Base-by-base conservation (phyloP, 1,284 basidiomycete genomes). In the Lentinula novae-zelandiae region DNA sequence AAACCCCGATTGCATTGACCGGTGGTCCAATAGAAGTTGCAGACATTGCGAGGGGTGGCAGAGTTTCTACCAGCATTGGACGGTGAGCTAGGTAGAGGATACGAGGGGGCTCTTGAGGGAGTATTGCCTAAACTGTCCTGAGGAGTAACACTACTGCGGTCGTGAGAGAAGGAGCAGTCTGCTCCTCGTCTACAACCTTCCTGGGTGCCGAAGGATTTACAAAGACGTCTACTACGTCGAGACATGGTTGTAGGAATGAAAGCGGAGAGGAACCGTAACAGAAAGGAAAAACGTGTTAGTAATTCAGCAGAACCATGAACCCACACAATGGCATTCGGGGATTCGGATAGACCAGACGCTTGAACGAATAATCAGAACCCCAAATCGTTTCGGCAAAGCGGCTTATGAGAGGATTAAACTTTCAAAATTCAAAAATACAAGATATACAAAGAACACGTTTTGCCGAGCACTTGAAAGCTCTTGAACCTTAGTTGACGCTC, bases 1-100 rank as follows among this genome's bases (percentile, higher is more conserved):
- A 83, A 86, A 15, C 76, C 77, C 7, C 70, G 71, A 7, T 66
- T 73, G 67, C 86, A 88, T 40, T 66, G 68, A 2, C 85, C 86
- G 0, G 67, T 72, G 0, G 74, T 68, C 84, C 83, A 88, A 67
- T 72, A 87, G 66, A 73, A 79, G 20, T 68, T 70, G 71, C 86
- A 88, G 2, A 76, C 71, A 1, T 79, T 78, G 22, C 53, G 65
- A 1, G 83, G 82, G 34, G 71, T 65, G 8, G 31, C 52, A 15
- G 33, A 12, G 3, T 57, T 50, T 12, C 17, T 20, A 33, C 55
- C 17, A 31, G 8, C n/a, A 27, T 22, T 57, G 33, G 15, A 49
- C 51, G 56, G 67, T 17, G 50, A 55, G 53, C 5, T 63, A 60
- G 60, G 48, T 49, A 4, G 63, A 60, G 60, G 42, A 5, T 62